Evolutionary conservation across 768 basidiomycete genomes (phyloP).

Genomic region (Hypsizygus marmoreus): DNA sequence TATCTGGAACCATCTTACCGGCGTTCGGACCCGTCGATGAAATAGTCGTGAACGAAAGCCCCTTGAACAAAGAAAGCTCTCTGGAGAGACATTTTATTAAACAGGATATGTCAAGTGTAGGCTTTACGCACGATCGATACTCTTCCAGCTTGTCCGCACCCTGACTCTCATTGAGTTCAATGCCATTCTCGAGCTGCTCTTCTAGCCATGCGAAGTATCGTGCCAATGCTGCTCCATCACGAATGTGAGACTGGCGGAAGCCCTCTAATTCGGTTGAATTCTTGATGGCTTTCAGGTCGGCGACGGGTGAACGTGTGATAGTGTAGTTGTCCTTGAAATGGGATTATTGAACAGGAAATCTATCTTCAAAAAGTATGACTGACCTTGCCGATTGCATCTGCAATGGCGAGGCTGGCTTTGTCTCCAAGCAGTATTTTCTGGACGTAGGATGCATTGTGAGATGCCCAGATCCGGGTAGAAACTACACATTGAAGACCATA

Average conservation of each 20-base stretch:
- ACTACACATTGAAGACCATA: conserved; percentile 18
- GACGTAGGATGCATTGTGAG: too few species aligned
- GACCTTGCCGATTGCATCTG: conserved; percentile 75
- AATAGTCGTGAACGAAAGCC: conserved; percentile 90
- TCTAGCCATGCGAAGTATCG: conserved; percentile 97
- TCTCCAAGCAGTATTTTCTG: conserved; percentile 80
- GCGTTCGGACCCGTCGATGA: conserved; percentile 92
- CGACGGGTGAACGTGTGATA: conserved; percentile 70
- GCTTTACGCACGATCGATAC: conserved; percentile 71
- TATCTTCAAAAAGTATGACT: conserved; percentile 12
- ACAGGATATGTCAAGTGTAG: neutral
- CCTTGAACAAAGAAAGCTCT: conserved; percentile 76
- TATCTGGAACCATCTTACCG: conserved; percentile 47
- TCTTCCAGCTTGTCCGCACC: conserved; percentile 78
- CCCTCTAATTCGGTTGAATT: conserved; percentile 83
- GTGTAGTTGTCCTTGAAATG: conserved; percentile 51
- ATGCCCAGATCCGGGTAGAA: conserved; percentile 1
- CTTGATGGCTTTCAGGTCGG: conserved; percentile 81
- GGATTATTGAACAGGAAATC: neutral
- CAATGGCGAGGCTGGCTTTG: conserved; percentile 80
- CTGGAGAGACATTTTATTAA: neutral
- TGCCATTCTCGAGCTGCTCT: conserved; percentile 67
- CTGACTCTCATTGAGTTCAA: conserved; percentile 72
- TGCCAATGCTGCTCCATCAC: conserved; percentile 86
- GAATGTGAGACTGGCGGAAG: conserved; percentile 84